phyloP scores from a whole-genome alignment of 1,139 yeast species.

The Protomyces pachydermus region DNA sequence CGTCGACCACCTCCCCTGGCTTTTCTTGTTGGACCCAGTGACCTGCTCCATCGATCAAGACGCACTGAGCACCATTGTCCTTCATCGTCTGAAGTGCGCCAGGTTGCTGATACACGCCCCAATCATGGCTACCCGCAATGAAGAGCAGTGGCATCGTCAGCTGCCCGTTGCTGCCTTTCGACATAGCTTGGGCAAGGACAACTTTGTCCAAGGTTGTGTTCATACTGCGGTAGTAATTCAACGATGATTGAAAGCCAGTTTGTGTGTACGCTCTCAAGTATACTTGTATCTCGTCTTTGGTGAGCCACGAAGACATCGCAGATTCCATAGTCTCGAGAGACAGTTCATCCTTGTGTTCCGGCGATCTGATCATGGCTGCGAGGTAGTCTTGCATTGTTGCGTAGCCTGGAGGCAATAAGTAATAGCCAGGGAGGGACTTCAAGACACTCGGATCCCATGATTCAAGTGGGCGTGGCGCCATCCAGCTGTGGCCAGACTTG shows the following conservation, averaged over 20 bases:
- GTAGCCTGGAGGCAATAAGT: neutral
- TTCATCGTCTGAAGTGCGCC: conserved; percentile 18
- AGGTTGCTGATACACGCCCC: conserved; percentile 21
- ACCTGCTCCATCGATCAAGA: conserved; percentile 12
- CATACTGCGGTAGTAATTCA: conserved; percentile 17
- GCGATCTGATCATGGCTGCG: neutral
- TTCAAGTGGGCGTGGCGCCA: conserved; percentile 1
- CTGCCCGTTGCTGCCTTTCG: neutral
- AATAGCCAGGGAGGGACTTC: conserved; percentile 10
- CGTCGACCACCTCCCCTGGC: conserved; percentile 5
- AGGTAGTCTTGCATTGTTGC: conserved; percentile 7
- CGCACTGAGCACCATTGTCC: neutral
- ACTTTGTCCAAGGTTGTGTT: neutral
- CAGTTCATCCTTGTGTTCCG: neutral
- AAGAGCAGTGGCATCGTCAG: conserved; percentile 14
- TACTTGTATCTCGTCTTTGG: neutral
- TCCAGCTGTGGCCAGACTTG: conserved; percentile 12
- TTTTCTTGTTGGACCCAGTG: conserved; percentile 26
- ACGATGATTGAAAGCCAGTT: conserved; percentile 7
- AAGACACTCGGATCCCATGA: conserved; percentile 8
- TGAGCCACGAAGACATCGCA: conserved; percentile 6
- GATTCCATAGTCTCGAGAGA: neutral
- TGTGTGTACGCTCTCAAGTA: conserved; percentile 3
- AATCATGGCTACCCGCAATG: conserved; percentile 15
- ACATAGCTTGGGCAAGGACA: neutral